These are phyloP conservation scores for Aspergillus fumigatus DNA, from an alignment of 2,329 filamentous ascomycete species.

Conservation along the genomic window DNA sequence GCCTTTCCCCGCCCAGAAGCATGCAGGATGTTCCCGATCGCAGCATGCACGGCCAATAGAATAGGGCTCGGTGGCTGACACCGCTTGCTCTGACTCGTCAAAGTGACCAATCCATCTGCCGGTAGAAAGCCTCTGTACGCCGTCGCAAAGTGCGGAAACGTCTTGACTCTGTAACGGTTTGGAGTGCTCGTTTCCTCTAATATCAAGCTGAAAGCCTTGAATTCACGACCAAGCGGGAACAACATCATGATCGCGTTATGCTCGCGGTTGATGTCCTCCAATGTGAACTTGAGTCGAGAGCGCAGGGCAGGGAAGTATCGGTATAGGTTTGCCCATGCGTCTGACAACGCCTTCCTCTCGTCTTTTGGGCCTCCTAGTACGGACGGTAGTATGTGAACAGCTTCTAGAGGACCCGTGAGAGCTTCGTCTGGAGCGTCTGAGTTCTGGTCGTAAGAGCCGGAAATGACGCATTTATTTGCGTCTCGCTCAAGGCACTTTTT, in stretches of 20 bases:
- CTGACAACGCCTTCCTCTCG: conserved; percentile 7
- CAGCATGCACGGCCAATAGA: conserved; percentile 17
- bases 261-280: conserved; percentile 13
- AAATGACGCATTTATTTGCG: conserved; percentile 14
- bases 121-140: conserved; percentile 8
- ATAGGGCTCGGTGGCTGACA: conserved; percentile 13
- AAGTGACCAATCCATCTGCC: conserved; percentile 9
- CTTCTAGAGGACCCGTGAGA: conserved; percentile 10
- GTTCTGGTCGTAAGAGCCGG: conserved; percentile 7
- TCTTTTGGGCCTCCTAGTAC: conserved; percentile 7
- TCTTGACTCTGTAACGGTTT: conserved; percentile 16
- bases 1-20: conserved; percentile 14
- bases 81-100: conserved; percentile 11
- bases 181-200: conserved; percentile 10
- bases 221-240: conserved; percentile 9
- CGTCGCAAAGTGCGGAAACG: conserved; percentile 8
- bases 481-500: conserved; percentile 17
- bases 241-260: conserved; percentile 16
- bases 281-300: conserved; percentile 9
- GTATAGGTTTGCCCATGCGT: conserved; percentile 15
- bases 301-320: conserved; percentile 17
- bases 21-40: conserved; percentile 17
- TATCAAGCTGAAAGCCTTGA: conserved; percentile 12
- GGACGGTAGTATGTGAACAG: conserved; percentile 16
- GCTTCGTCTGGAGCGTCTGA: conserved; percentile 7